Evolutionary conservation across 225 moss, liverwort and hornwort species (phyloP), one percentile per base, ranked within the genome.

Genomic region (Neckera pumila): DNA sequence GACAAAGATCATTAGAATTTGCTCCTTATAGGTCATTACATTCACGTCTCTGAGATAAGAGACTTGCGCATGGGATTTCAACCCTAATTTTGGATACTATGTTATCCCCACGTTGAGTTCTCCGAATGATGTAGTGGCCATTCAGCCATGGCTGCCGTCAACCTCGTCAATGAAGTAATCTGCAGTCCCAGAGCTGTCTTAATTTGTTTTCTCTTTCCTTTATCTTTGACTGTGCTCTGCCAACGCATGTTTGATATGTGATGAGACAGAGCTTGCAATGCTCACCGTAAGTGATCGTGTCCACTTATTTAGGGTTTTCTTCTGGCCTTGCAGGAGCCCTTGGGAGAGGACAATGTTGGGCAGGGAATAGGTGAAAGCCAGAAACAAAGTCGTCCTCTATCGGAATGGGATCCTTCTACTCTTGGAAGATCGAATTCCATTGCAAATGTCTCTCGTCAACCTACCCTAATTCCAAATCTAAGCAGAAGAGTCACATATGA

Each of bases 91-190:
- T 85, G 64, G 53, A 79, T 51, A 19, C 42, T 36, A 15, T 75
- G 84, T 56, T 36, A 17, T 60, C 34, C 20, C 13, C 51, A 64
- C 66, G 5, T 49, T 63, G 66, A 81, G 57, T 70, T 80, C 62
- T 83, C 43, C 31, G 30, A 67, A 79, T 71, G 43, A 75, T 76
- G 82, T 45, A 61, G 80, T 71, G 70, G 54, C 45, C 40, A 79
- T 76, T 61, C 61, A 77, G 33, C 63, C 79, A 89, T 91, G 91
- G 85, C 87, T 78, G 86, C 89, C 30, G 85, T 89, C 70, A 92
- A 90, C 53, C 83, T 92, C 71, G 51, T 86, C 56, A 49, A 85
- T 14, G 82, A 76, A 63, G 90, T 89, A 84, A 83, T 83, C 79
- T 85, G 58, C 61, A 81, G 17, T 80, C 81, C 43, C 77, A 57